phyloP scores from a whole-genome alignment of 2,329 filamentous ascomycete genomes.

The Fusarium agapanthi region DNA sequence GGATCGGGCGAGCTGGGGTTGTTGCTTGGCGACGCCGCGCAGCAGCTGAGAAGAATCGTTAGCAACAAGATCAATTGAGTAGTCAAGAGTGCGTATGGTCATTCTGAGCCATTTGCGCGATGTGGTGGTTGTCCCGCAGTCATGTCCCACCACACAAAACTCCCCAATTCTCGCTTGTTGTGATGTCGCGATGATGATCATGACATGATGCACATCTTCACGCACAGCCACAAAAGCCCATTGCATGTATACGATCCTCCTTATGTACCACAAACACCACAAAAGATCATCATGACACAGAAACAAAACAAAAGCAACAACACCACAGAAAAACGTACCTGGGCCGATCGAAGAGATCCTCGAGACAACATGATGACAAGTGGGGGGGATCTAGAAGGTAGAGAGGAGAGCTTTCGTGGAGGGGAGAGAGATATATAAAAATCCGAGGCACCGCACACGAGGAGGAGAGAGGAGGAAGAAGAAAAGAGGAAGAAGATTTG shows the following conservation, averaged over 20 bases:
- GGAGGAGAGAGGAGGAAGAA: constrained; percentile 4
- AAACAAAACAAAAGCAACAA: neutral
- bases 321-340: constrained; percentile 54
- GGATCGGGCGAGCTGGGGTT: constrained; percentile 59
- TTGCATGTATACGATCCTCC: neutral
- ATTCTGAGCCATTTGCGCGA: constrained; percentile 2
- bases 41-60: constrained; percentile 56
- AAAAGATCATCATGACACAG: constrained; percentile 11
- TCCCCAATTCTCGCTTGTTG: neutral
- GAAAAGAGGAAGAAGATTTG: neutral
- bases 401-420: constrained; percentile 31
- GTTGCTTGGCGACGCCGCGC: constrained; percentile 59
- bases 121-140: neutral
- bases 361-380: constrained; percentile 64
- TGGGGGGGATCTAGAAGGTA: constrained; percentile 19
- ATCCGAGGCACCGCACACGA: constrained; percentile 20
- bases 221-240: neutral
- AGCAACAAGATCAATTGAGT: constrained; percentile 30
- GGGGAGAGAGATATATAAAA: neutral
- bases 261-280: neutral
- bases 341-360: constrained; percentile 64
- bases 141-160: neutral
- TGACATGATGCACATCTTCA: constrained; percentile 28
- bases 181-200: constrained; percentile 26
- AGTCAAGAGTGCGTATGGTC: neutral